Evolutionary conservation across 345 rosid species (phyloP), one percentile per base, ranked within the genome.

Genomic region (Boechera divaricarpa): DNA sequence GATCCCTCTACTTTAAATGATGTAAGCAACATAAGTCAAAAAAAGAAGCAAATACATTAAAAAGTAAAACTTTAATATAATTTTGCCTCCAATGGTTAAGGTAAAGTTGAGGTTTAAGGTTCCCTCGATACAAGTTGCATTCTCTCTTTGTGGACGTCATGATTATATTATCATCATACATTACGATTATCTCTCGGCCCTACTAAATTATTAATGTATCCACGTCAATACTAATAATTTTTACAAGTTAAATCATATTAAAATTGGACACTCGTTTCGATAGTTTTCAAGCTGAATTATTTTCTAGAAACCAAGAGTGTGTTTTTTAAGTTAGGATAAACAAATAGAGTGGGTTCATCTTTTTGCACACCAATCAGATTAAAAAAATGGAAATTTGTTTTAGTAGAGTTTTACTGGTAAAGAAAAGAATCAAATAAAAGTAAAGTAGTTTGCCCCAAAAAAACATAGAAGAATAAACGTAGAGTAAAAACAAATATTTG

Each of bases 81-180:
- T 10, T 45, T 45, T 28, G 48, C 69, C 48, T 77, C 80, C 73
- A 75, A 57, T 57, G 66, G 52, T 67, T 69, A 21, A 51, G 71
- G 66, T 35, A 63, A 63, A 77, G 76, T 47, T 2, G n/a, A 55
- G 24, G 48, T 61, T 67, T 69, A 76, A 61, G 56, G 51, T 66
- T n/a, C 35, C 24, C 36, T 5, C 39, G 11, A 32, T 76, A 60
- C 80, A 76, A 69, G 75, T 76, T 62, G 80, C 58, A 69, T 32
- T 62, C 6, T 41, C 10, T 57, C 61, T 67, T 49, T 60, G 62
- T 68, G 69, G 55, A 67, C 63, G 67, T 60, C 63, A 67, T 75
- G 68, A 75, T 49, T 48, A 39, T 33, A 33, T 60, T 48, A 8
- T 56, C 60, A 38, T 28, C 60, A 36, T 67, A 48, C 54, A 49